Percentiles rank a stretch among this genome's conserved stretches.
Conservation (phyloP, 2,329 filamentous ascomycete genomes). For the Colletotrichum sp. region DNA sequence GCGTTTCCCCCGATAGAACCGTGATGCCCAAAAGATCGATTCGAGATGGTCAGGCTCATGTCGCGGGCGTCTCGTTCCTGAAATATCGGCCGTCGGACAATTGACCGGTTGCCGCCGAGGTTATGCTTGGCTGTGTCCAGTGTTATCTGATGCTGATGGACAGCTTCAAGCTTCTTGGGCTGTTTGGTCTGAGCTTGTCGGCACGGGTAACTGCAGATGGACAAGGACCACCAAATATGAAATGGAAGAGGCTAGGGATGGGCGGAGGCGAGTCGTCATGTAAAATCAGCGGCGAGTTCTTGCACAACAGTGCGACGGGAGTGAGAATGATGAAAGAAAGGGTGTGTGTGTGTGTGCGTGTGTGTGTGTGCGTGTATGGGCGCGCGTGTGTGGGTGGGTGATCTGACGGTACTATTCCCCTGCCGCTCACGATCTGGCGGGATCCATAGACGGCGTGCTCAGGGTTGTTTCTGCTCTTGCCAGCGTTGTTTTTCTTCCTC, state of each 20-base stretch:
- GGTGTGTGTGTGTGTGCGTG: not conserved
- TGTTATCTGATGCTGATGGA: not conserved
- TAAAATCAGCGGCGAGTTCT: constrained; percentile 8
- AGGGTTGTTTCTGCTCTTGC: not conserved
- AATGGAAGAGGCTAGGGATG: not conserved
- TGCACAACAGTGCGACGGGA: constrained; percentile 1
- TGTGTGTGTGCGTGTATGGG: not conserved
- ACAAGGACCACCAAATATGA: not conserved
- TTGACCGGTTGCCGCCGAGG: not conserved
- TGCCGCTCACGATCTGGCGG: constrained; percentile 4
- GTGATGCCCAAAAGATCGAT: constrained; percentile 12
- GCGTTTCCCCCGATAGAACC: constrained; percentile 11
- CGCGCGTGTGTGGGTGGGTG: not conserved
- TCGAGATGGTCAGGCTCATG: constrained; percentile 20
- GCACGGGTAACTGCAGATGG: not conserved
- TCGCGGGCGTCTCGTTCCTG: not conserved
- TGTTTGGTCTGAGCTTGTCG: not conserved
- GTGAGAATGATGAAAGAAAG: not conserved
- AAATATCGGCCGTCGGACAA: not conserved
- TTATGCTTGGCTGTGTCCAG: not conserved
- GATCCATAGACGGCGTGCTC: not conserved
- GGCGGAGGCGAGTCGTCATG: constrained; percentile 10
- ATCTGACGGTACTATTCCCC: not conserved
- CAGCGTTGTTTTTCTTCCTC: not conserved
- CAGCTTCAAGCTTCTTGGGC: not conserved